phyloP scores from a whole-genome alignment of 441 rosid species.

The Geranium incanum region DNA sequence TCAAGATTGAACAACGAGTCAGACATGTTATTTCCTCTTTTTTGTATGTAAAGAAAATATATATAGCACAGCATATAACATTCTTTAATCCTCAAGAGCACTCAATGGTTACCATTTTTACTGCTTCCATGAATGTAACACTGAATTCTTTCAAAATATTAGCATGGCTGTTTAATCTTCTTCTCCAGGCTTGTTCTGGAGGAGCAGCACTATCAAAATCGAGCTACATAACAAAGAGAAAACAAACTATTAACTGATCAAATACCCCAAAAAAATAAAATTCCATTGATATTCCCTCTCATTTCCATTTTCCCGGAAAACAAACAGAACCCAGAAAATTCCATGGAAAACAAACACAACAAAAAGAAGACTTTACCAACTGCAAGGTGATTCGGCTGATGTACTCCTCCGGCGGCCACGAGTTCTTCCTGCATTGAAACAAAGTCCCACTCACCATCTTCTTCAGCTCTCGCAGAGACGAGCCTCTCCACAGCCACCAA shows the following conservation, averaged over 20 bases:
- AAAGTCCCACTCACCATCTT: conserved; percentile 64
- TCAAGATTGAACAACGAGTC: conserved; percentile 15
- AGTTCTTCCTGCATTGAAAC: conserved; percentile 71
- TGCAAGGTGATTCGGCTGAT: conserved; percentile 62
- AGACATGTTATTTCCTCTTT: background rate
- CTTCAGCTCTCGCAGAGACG: background rate
- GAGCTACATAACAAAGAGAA: conserved; percentile 31
- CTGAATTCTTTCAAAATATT: conserved; percentile 83
- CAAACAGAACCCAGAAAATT: conserved; percentile 14
- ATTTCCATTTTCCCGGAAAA: background rate
- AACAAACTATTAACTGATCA: too few species aligned
- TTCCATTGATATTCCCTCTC: background rate
- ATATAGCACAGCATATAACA: too few species aligned
- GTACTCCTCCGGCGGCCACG: conserved; percentile 95
- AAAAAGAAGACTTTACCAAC: conserved; percentile 36
- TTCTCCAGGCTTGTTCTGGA: conserved; percentile 94
- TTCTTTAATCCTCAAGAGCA: background rate
- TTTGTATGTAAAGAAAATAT: background rate
- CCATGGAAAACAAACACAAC: background rate
- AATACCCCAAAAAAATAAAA: too few species aligned
- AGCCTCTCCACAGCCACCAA: too few species aligned
- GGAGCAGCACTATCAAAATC: conserved; percentile 95
- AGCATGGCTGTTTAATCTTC: conserved; percentile 87
- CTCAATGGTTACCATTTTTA: conserved; percentile 58
- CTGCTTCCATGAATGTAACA: conserved; percentile 80